These are phyloP conservation scores for Pochonia chlamydosporia DNA, from an alignment of 2,329 filamentous ascomycete species.

Conservation along the genomic window DNA sequence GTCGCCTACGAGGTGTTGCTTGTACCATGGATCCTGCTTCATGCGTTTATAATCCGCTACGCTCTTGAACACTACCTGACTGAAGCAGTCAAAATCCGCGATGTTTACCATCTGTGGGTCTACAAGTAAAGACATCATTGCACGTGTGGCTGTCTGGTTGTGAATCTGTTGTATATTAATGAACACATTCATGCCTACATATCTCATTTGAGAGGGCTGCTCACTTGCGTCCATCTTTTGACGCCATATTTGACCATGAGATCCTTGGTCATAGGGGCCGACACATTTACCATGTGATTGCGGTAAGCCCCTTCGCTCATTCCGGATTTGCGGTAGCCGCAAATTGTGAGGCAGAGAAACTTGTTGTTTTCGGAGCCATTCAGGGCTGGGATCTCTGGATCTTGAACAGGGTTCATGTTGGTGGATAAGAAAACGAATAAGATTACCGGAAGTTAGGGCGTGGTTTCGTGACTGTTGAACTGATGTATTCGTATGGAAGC, in stretches of 20 bases:
- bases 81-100: conserved; percentile 43
- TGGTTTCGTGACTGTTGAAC: no score
- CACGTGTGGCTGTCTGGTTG: conserved; percentile 21
- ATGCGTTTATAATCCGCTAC: conserved; percentile 41
- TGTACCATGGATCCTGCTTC: conserved; percentile 44
- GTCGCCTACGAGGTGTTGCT: conserved; percentile 35
- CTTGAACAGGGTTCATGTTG: no score
- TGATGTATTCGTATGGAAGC: no score
- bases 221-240: conserved; percentile 37
- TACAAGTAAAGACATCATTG: conserved; percentile 31
- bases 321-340: conserved; percentile 38
- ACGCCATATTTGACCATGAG: conserved; percentile 45
- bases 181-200: no score
- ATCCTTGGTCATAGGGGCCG: conserved; percentile 38
- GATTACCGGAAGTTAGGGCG: no score
- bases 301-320: conserved; percentile 42
- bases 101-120: conserved; percentile 43
- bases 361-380: conserved; percentile 7
- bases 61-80: conserved; percentile 38
- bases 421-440: no score
- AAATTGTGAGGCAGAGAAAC: conserved; percentile 41
- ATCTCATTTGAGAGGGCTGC: no score
- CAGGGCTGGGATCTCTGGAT: no score
- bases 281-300: conserved; percentile 38
- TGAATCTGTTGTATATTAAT: conserved; percentile 30